phyloP scores from a whole-genome alignment of 202 grass and related monocot genomes.

The Schoenoplectus tabernaemontani region DNA sequence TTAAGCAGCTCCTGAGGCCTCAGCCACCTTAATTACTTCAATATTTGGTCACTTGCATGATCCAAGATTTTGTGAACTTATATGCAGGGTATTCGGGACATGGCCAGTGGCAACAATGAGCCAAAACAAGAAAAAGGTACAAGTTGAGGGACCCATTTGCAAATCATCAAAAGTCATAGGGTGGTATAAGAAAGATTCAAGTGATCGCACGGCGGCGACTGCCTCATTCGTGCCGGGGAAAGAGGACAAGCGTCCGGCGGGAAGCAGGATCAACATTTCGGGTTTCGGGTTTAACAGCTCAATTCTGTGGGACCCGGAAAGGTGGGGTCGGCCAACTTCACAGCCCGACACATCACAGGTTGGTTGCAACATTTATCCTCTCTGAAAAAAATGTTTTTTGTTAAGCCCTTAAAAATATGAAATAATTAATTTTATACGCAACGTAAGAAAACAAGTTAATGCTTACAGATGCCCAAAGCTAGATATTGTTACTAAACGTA shows the following conservation, averaged over 20 bases:
- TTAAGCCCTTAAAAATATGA: not conserved
- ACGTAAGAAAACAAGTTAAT: not conserved
- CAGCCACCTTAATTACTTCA: not conserved
- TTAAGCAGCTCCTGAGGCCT: not conserved
- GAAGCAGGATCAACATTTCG: slow-evolving; percentile 37
- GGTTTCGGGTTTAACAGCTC: slow-evolving; percentile 92
- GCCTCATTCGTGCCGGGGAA: not conserved
- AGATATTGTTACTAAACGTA: not conserved
- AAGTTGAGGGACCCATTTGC: slow-evolving; percentile 71
- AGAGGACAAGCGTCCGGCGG: not conserved
- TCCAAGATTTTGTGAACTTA: not conserved
- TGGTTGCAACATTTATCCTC: slow-evolving; percentile 7
- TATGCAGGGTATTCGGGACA: slow-evolving; percentile 64
- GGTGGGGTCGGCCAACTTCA: slow-evolving; percentile 86
- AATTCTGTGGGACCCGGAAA: slow-evolving; percentile 81
- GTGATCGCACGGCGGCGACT: not conserved
- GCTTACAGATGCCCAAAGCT: not conserved
- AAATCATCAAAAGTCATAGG: slow-evolving; percentile 64
- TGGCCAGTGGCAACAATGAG: slow-evolving; percentile 86
- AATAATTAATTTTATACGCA: not conserved
- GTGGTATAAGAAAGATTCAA: slow-evolving; percentile 52
- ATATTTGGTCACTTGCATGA: not conserved
- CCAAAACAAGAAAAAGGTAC: slow-evolving; percentile 45
- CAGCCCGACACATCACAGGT: slow-evolving; percentile 88
- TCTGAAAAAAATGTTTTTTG: not conserved